Percentiles rank a stretch among this genome's conserved stretches.
These are phyloP conservation scores for Ascomycota sp. DNA, from an alignment of 2,329 filamentous ascomycete genomes.

Conservation along the genomic window DNA sequence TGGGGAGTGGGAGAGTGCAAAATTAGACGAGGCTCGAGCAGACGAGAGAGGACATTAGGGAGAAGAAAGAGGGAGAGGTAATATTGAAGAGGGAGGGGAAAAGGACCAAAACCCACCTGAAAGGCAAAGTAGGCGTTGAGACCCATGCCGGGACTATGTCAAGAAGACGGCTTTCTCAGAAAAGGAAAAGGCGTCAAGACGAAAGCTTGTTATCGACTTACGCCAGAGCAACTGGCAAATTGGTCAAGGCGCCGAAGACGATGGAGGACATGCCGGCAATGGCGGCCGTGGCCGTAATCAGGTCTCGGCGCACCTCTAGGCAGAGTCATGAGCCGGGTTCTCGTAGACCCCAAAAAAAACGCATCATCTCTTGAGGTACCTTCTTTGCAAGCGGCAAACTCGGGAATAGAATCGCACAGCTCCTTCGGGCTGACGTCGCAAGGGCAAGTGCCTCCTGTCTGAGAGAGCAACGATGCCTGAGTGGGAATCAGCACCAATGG, in stretches of 20 bases:
- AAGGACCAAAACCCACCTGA: constrained; percentile 19
- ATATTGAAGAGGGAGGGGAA: no score
- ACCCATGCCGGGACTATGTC: constrained; percentile 11
- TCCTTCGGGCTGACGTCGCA: constrained; percentile 28
- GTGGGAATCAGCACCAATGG: no score
- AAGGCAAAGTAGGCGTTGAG: constrained; percentile 79
- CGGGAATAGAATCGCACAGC: constrained; percentile 26
- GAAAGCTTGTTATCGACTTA: constrained; percentile 5
- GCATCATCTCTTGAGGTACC: constrained; percentile 11
- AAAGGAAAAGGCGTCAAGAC: constrained; percentile 72
- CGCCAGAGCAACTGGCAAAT: constrained; percentile 38
- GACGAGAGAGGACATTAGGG: constrained; percentile 4
- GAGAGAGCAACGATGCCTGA: constrained; percentile 50
- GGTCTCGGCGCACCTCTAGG: constrained; percentile 46
- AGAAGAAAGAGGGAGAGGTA: constrained; percentile 1
- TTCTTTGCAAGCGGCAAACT: constrained; percentile 25
- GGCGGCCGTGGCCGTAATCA: constrained; percentile 70
- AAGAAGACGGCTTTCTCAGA: constrained; percentile 26
- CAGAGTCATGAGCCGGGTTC: constrained; percentile 1
- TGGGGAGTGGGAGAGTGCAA: constrained; percentile 1
- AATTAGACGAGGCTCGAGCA: background rate
- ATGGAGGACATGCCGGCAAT: constrained; percentile 57
- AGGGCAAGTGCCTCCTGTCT: constrained; percentile 58
- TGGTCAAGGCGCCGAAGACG: constrained; percentile 61
- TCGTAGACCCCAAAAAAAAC: background rate